Evolutionary conservation across 2,329 filamentous ascomycete genomes (phyloP), one percentile per base, ranked within the genome.

Genomic region (Fusarium nanum): DNA sequence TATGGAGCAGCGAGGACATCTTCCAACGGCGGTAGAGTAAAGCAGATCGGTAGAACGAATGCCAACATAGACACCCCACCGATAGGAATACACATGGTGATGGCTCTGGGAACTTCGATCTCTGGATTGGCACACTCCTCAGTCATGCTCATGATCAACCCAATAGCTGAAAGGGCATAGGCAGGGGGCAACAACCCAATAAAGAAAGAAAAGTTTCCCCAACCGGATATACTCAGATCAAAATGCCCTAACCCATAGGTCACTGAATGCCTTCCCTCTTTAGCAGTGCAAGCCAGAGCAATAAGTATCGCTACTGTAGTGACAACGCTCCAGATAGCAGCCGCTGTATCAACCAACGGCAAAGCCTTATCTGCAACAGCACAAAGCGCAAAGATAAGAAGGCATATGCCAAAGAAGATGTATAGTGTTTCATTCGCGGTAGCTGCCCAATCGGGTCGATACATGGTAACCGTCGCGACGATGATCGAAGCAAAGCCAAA

Each of bases 401-500:
- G 7, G 1, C 55, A 58, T 6, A 58, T 44, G 7, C 55, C 46
- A 25, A 58, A 58, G 22, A 58, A 58, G 2, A 58, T 52, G 3
- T 58, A 58, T 3, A 58, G 7, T 1, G 46, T 52, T 16, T 58
- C 55, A 46, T 52, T 58, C 27, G 55, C 16, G 3, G 55, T 57
- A 4, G 45, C 55, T 2, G 54, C 42, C 54, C 55, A 57, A 2
- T 52, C 34, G 13, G 55, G 55, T 40, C 13, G 34, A 13, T 57
- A 52, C 45, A 57, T 57, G 1, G 55, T 52, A 5, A 27, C 10
- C 11, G 55, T 50, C 1, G 55, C 55, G 2, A 52, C 55, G 7
- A 57, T 52, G 0, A 57, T 40, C 3, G 55, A 57, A 2, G 55
- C 55, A 22, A 57, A 57, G 22, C 55, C 55, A 34, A 57, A 57